phyloP scores from a whole-genome alignment of 495 filamentous ascomycete genomes.

The Patellaria atrata region DNA sequence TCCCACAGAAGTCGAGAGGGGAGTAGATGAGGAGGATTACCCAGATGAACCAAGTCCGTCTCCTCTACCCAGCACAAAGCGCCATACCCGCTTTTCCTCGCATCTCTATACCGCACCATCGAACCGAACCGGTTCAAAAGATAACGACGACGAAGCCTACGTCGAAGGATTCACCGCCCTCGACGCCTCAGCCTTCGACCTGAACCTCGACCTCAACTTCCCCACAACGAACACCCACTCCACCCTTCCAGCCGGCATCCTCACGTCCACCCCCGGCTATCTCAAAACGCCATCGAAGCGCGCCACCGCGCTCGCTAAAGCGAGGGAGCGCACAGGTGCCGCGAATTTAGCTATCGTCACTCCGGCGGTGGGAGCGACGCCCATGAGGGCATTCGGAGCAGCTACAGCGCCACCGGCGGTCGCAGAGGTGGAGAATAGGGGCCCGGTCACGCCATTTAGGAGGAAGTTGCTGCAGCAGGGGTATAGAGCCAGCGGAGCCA shows the following conservation, averaged over 20 bases:
- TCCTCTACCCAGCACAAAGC: slow-evolving; percentile 15
- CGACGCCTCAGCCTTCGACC: slow-evolving; percentile 7
- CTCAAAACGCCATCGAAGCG: slow-evolving; percentile 21
- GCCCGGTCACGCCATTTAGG: slow-evolving; percentile 24
- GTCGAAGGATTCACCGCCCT: background rate
- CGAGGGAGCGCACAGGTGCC: background rate
- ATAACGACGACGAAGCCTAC: background rate
- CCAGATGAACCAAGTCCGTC: slow-evolving; percentile 1
- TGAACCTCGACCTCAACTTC: background rate
- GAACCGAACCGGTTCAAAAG: no score
- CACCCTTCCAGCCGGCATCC: slow-evolving; percentile 12
- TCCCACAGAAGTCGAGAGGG: slow-evolving; percentile 1
- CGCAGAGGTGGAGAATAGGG: background rate
- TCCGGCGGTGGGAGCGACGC: background rate
- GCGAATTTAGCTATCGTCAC: background rate
- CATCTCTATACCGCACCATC: slow-evolving; percentile 27
- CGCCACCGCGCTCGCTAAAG: slow-evolving; percentile 7
- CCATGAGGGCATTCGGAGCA: background rate
- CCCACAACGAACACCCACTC: background rate
- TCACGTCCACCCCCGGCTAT: slow-evolving; percentile 17
- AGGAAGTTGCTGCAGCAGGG: slow-evolving; percentile 21
- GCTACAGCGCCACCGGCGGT: slow-evolving; percentile 1
- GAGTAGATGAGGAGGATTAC: background rate
- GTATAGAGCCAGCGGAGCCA: slow-evolving; percentile 3
- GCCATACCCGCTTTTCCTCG: slow-evolving; percentile 15